Evolutionary conservation across 192 early-diverging fungal genomes (phyloP).

Genomic region (Geranomyces michiganensis): DNA sequence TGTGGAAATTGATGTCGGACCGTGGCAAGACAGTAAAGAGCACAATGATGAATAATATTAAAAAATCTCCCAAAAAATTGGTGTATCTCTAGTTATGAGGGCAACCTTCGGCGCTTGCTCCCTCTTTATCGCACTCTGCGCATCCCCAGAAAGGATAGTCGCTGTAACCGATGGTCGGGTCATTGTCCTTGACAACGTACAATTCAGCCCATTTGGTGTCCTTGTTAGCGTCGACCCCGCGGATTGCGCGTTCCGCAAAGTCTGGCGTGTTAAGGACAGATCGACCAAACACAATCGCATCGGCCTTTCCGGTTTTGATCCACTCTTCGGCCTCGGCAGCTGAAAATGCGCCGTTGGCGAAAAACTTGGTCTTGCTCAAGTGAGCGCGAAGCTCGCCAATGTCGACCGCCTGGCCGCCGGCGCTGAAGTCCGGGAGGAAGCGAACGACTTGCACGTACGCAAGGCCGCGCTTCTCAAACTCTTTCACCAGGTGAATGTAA

Average conservation of each 20-base stretch:
- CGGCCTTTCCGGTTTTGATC: conserved; percentile 24
- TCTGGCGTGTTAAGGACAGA: conserved; percentile 18
- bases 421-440: neutral
- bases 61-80: no score
- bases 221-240: conserved; percentile 7
- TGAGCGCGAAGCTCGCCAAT: neutral
- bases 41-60: conserved; percentile 9
- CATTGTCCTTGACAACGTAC: conserved; percentile 4
- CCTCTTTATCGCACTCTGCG: conserved; percentile 9
- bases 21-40: conserved; percentile 44
- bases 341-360: conserved; percentile 18
- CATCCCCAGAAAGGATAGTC: conserved; percentile 25
- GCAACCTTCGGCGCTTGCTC: neutral
- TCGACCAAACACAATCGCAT: conserved; percentile 22
- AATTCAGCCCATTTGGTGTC: conserved; percentile 6
- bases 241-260: conserved; percentile 7
- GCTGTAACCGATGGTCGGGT: conserved; percentile 11
- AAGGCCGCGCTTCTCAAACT: conserved; percentile 20
- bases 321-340: conserved; percentile 23
- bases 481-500: conserved; percentile 38
- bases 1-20: conserved; percentile 49
- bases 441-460: conserved; percentile 31
- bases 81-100: no score
- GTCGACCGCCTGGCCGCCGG: conserved; percentile 15
- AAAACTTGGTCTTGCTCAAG: conserved; percentile 7